phyloP scores from a whole-genome alignment of 2,329 filamentous ascomycete genomes.

The Colletotrichum melonis region DNA sequence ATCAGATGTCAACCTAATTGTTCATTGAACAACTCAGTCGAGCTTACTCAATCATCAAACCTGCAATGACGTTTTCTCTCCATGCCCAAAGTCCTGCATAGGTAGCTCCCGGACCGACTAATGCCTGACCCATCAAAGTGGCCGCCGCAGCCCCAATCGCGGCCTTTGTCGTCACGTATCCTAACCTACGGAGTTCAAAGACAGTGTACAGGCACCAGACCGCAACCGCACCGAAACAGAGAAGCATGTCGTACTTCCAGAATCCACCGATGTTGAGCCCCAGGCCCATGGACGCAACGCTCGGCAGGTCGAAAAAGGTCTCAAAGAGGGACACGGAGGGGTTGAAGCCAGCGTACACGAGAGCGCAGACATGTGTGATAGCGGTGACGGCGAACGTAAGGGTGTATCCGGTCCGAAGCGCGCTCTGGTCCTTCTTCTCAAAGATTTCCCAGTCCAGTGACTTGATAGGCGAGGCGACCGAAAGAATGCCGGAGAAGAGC shows the following conservation, averaged over 20 bases:
- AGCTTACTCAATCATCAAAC: neutral
- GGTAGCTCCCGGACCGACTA: conserved; percentile 39
- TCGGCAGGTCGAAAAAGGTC: conserved; percentile 2
- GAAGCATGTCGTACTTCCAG: conserved; percentile 19
- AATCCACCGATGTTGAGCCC: neutral
- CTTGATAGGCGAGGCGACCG: neutral
- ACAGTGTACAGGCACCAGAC: conserved; percentile 37
- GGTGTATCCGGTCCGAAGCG: neutral
- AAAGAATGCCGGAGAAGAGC: neutral
- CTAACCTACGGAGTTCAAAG: conserved; percentile 39
- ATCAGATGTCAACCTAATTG: neutral
- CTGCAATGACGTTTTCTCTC: conserved; percentile 35
- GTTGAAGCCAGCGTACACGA: neutral
- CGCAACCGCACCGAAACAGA: conserved; percentile 4
- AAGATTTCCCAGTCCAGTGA: conserved; percentile 13
- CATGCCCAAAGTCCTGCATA: conserved; percentile 41
- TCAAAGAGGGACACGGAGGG: neutral
- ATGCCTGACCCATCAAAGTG: conserved; percentile 22
- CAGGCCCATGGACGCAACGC: neutral
- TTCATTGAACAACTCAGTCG: neutral
- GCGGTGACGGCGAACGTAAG: conserved; percentile 8
- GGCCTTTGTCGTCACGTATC: conserved; percentile 37
- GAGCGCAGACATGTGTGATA: neutral
- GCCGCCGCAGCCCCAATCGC: conserved; percentile 6
- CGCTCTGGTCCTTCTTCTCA: neutral